Percentiles rank a stretch among this genome's conserved stretches.
phyloP scores from a whole-genome alignment of 1,284 basidiomycete species.

The Pyrrhoderma noxium region DNA sequence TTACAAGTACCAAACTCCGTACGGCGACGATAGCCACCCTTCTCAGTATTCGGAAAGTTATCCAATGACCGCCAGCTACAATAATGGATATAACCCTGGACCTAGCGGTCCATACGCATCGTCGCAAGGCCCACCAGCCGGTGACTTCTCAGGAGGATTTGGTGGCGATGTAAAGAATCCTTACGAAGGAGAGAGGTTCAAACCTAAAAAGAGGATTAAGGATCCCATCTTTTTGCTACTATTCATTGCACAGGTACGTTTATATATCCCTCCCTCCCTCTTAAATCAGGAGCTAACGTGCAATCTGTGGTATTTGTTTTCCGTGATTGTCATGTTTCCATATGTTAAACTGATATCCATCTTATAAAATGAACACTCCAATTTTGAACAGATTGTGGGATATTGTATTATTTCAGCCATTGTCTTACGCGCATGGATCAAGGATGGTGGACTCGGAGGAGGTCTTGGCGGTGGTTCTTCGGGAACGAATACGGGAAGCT shows the following conservation, averaged over 20 bases:
- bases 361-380: too few species aligned
- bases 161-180: conserved; percentile 44
- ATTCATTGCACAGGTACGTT: conserved; percentile 56
- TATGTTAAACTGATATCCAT: too few species aligned
- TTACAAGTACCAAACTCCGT: background rate
- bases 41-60: background rate
- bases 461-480: conserved; percentile 45
- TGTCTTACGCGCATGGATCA: conserved; percentile 54
- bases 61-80: background rate
- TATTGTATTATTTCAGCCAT: conserved; percentile 64
- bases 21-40: background rate
- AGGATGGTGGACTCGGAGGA: conserved; percentile 58
- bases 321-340: too few species aligned
- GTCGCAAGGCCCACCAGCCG: conserved; percentile 10
- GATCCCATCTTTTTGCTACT: conserved; percentile 66
- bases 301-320: too few species aligned
- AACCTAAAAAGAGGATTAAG: conserved; percentile 61
- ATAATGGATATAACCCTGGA: conserved; percentile 17
- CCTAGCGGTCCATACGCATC: conserved; percentile 29
- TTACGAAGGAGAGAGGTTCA: conserved; percentile 59
- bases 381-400: conserved; percentile 45
- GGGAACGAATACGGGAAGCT: conserved; percentile 34
- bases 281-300: too few species aligned
- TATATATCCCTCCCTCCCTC: background rate
- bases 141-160: conserved; percentile 18